Conservation (phyloP, 75 land plant species). For the Pinus tabuliformis region DNA sequence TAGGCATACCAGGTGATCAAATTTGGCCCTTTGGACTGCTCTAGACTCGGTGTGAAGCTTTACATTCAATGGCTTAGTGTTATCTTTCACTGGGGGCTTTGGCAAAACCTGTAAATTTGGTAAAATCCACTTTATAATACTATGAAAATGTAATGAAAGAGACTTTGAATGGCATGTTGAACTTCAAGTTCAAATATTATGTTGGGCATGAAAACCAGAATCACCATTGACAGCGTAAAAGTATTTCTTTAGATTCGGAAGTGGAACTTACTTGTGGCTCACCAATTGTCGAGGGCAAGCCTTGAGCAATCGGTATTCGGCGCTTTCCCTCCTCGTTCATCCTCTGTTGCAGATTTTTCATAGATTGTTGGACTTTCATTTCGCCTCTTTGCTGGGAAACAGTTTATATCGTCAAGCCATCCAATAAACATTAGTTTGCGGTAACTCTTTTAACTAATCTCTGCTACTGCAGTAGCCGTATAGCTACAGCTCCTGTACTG, state of each 20-base stretch:
- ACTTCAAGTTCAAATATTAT: background rate
- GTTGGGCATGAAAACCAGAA: background rate
- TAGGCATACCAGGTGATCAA: conserved; percentile 33
- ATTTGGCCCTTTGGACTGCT: conserved; percentile 36
- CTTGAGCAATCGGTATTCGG: conserved; percentile 42
- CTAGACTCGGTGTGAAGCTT: conserved; percentile 23
- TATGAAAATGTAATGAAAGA: background rate
- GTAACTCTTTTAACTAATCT: too few relatives aligned
- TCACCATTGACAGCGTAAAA: background rate
- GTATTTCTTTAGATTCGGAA: background rate
- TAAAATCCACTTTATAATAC: background rate
- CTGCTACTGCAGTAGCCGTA: too few relatives aligned
- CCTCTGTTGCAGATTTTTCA: conserved; percentile 21
- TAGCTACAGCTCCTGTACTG: too few relatives aligned
- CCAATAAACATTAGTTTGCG: too few relatives aligned
- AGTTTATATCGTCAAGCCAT: background rate
- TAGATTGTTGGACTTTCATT: conserved; percentile 28
- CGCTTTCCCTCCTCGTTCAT: conserved; percentile 23
- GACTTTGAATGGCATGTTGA: background rate
- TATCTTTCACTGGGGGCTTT: conserved; percentile 35
- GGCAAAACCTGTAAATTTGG: conserved; percentile 19
- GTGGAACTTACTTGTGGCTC: conserved; percentile 33
- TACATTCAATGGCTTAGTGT: conserved; percentile 30
- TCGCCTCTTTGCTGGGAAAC: conserved; percentile 32
- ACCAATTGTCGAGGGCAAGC: conserved; percentile 48